Percentiles rank a stretch among this genome's conserved stretches.
These are phyloP conservation scores for Scedosporium boydii DNA, from an alignment of 2,329 filamentous ascomycete species.

Conservation along the genomic window DNA sequence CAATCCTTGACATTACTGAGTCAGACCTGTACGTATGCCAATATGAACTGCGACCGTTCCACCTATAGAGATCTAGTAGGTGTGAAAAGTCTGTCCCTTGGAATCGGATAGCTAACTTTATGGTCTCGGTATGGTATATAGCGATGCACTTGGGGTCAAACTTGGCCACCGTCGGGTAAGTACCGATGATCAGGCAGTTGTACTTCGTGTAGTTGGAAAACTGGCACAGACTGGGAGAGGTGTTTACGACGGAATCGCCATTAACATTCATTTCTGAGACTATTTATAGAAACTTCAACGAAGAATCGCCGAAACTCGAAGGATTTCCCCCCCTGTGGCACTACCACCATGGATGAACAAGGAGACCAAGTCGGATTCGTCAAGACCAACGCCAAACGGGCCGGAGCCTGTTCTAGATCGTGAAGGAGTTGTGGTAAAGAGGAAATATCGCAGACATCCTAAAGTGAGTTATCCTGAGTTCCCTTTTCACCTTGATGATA, in stretches of 20 bases:
- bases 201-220: background rate
- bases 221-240: too few species aligned
- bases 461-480: constrained; percentile 43
- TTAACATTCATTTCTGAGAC: background rate
- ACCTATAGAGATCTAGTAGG: background rate
- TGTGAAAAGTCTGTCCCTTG: constrained; percentile 12
- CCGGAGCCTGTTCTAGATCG: constrained; percentile 27
- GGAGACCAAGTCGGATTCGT: background rate
- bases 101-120: background rate
- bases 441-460: constrained; percentile 70
- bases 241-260: background rate
- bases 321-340: constrained; percentile 45
- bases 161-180: constrained; percentile 71
- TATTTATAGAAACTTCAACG: constrained; percentile 68
- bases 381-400: constrained; percentile 44
- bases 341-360: constrained; percentile 31
- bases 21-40: constrained; percentile 58
- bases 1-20: constrained; percentile 74
- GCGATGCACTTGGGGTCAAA: constrained; percentile 66
- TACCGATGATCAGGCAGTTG: background rate
- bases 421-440: constrained; percentile 39
- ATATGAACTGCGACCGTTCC: background rate
- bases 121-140: constrained; percentile 20
- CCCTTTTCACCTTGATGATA: background rate
- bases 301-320: constrained; percentile 66